Base-by-base conservation (phyloP, 1,284 basidiomycete species). In the Papiliotrema fonsecae region DNA sequence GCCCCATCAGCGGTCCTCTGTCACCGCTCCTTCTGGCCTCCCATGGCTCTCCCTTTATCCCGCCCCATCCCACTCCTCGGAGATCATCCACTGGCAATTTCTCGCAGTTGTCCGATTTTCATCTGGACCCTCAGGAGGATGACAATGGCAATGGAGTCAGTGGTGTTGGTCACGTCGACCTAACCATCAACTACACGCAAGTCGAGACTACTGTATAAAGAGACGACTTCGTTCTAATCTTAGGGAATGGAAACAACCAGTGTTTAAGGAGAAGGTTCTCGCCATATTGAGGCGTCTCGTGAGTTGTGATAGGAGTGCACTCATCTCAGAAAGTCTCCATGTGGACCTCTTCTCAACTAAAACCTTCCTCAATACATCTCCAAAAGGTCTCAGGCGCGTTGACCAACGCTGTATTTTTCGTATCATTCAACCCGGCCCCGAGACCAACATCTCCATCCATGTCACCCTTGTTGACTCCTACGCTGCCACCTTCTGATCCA, bases 321-420 rank as follows among this genome's bases (percentile, higher is more conserved):
- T 42, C 24, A 50, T n/a, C 3, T 1, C 57, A 70, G 59, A 50
- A 55, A 22, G 64, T 75, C 13, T 69, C 71, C 6, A 45, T 58
- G 22, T 76, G 74, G 74, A 72, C 81, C 18, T 68, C 69, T 7
- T 45, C 62, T 3, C 40, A 51, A 18, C 60, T 76, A 42, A 66
- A 57, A 28, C 65, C 70, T 2, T 73, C 78, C 31, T 76, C 78
- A 37, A 70, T 91, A 50, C 77, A 77, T 50, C 79, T 93, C 57
- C 77, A 77, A 62, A 91, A 86, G 70, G 85, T 89, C n/a, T 87
- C 90, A 9, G 91, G 92, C 14, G 86, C 88, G 18, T 74, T 94
- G 59, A 97, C 92, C 37, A 97, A 97, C 68, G 86, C 88, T 53
- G 89, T 97, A 47, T 96, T 90, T 74, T 97, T 96, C 73, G 84